phyloP scores from a whole-genome alignment of 176 grass and related monocot genomes.

The Lolium perenne region DNA sequence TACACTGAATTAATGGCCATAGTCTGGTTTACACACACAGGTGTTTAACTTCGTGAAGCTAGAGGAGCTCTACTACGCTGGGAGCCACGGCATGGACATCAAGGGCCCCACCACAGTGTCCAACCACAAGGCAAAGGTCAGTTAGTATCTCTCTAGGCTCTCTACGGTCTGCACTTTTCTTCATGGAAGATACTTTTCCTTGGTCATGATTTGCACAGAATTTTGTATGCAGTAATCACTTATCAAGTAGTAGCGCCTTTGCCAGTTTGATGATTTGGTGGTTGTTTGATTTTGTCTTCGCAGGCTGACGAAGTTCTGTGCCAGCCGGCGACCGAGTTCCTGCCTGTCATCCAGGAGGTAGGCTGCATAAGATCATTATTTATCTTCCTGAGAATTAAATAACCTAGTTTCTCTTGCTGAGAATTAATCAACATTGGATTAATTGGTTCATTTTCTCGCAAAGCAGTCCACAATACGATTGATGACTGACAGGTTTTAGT shows the following conservation, averaged over 20 bases:
- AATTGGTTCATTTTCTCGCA: not conserved
- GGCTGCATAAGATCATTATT: no score
- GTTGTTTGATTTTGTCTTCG: no score
- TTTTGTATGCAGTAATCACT: not conserved
- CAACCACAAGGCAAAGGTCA: constrained; percentile 57
- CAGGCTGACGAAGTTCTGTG: no score
- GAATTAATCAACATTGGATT: not conserved
- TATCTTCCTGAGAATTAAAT: no score
- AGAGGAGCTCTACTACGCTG: constrained; percentile 74
- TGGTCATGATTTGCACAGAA: not conserved
- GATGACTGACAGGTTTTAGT: no score
- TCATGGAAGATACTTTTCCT: constrained; percentile 7
- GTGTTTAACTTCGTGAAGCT: constrained; percentile 70
- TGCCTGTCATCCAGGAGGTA: no score
- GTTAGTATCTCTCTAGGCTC: not conserved
- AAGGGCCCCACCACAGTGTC: constrained; percentile 47
- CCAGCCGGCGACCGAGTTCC: no score
- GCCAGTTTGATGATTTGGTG: not conserved
- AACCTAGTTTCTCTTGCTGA: no score
- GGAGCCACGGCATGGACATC: constrained; percentile 90
- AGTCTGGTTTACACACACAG: constrained; percentile 14
- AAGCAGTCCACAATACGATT: not conserved
- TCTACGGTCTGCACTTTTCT: not conserved
- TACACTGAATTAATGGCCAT: no score
- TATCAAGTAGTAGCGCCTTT: not conserved